These are phyloP conservation scores for Penicillium sp. DNA, from an alignment of 2,329 filamentous ascomycete species.

Conservation along the genomic window DNA sequence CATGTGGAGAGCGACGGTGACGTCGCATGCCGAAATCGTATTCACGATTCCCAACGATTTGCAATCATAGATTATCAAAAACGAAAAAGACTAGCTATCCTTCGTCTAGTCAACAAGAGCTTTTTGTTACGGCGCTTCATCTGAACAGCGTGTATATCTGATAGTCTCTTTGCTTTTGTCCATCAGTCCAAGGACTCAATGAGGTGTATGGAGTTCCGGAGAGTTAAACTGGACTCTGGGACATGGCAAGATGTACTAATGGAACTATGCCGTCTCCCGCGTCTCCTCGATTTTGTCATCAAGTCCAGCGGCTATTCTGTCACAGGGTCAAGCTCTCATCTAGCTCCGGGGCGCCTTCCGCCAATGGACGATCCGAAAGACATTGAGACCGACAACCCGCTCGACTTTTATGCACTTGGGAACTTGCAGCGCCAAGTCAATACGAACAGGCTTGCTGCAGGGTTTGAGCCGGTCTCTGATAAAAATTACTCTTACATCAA, in stretches of 20 bases:
- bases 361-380: no score
- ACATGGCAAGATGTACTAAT: constrained; percentile 1
- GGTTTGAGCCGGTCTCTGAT: constrained; percentile 1
- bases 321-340: background rate
- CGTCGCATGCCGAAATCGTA: background rate
- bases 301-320: background rate
- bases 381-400: background rate
- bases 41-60: background rate
- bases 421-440: constrained; percentile 7
- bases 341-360: no score
- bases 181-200: background rate
- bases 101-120: constrained; percentile 1
- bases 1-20: no score
- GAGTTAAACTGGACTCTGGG: background rate
- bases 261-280: background rate
- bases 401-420: background rate
- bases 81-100: background rate
- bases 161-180: background rate
- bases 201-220: background rate
- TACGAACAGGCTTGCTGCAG: background rate
- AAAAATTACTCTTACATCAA: background rate
- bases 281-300: constrained; percentile 4
- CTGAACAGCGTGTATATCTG: background rate
- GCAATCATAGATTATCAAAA: background rate
- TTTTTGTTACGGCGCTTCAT: constrained; percentile 4